Conservation (phyloP, 345 rosid species). For the Salix udensis region DNA sequence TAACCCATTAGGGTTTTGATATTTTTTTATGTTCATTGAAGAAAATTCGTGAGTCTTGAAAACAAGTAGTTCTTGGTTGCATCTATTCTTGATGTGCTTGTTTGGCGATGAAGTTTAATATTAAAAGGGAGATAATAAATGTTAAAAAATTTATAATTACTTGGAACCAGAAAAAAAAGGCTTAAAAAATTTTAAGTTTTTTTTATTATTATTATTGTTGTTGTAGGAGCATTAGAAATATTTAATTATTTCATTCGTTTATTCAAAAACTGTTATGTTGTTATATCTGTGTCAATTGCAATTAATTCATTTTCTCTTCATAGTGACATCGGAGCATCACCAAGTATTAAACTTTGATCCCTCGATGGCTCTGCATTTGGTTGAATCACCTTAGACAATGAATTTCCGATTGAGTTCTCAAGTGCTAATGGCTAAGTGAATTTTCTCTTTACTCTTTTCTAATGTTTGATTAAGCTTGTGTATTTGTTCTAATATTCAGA, state of each 20-base stretch:
- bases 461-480: neutral
- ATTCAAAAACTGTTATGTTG: neutral
- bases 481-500: neutral
- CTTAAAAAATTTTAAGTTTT: too few relatives aligned
- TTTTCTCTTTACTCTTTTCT: neutral
- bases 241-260: too few relatives aligned
- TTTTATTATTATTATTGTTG: too few relatives aligned
- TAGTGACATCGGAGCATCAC: neutral
- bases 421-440: neutral
- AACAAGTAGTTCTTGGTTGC: neutral
- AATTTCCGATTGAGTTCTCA: neutral
- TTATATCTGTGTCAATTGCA: neutral
- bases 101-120: too few relatives aligned
- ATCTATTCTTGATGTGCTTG: neutral
- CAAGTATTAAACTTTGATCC: neutral
- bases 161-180: too few relatives aligned
- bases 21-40: neutral
- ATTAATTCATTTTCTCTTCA: neutral
- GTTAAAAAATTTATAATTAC: too few relatives aligned
- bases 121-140: too few relatives aligned
- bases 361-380: neutral
- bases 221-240: too few relatives aligned
- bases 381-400: neutral
- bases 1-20: neutral
- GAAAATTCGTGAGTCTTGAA: too few relatives aligned